phyloP scores from a whole-genome alignment of 169 alveolate species.

The Perkinsus olseni region DNA sequence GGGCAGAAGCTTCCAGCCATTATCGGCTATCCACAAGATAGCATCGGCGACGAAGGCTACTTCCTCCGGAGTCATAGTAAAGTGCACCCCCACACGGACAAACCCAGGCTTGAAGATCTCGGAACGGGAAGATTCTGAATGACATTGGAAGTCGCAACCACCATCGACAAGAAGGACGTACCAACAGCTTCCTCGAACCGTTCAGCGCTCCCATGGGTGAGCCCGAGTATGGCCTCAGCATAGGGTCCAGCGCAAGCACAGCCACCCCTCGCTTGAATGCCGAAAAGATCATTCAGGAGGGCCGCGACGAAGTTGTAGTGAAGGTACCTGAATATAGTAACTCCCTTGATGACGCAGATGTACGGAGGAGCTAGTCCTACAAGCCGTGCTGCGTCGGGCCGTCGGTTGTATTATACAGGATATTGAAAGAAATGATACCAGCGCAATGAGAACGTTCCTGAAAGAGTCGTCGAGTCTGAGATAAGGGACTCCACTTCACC shows the following conservation, averaged over 20 bases:
- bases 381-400: neutral
- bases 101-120: slow-evolving; percentile 84
- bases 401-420: neutral
- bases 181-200: neutral
- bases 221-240: slow-evolving; percentile 50
- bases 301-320: slow-evolving; percentile 80
- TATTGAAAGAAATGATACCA: neutral
- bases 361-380: neutral
- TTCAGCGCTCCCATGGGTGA: neutral
- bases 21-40: slow-evolving; percentile 59
- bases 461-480: neutral
- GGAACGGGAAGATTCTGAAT: slow-evolving; percentile 6
- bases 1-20: slow-evolving; percentile 77
- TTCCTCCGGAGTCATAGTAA: slow-evolving; percentile 58
- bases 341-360: neutral
- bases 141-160: too few species aligned
- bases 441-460: neutral
- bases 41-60: slow-evolving; percentile 56
- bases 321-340: slow-evolving; percentile 34
- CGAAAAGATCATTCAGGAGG: slow-evolving; percentile 82
- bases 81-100: slow-evolving; percentile 76
- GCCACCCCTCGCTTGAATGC: slow-evolving; percentile 84
- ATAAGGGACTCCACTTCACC: neutral
- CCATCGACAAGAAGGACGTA: neutral
- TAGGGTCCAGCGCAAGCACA: slow-evolving; percentile 88